Base-by-base conservation (phyloP, 2,329 filamentous ascomycete species). In the Pseudogymnoascus sp. region DNA sequence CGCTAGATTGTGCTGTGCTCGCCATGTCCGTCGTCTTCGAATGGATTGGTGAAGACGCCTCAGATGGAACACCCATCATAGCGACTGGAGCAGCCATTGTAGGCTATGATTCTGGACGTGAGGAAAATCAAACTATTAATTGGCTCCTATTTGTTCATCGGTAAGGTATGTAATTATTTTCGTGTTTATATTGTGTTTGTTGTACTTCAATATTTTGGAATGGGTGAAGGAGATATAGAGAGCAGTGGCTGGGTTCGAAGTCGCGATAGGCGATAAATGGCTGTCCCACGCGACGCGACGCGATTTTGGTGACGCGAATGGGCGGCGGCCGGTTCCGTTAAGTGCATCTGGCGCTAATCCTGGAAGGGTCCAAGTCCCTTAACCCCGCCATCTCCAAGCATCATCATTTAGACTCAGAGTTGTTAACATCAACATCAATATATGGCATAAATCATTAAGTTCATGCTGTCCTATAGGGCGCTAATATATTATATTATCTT, bases 261-360 rank as follows among this genome's bases (percentile, higher is more conserved):
- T 18, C 48, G 29, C 48, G 48, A 55, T 55, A 33, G 48, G 48
- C 48, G 48, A 55, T 55, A 33, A 55, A 55, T 55, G 48, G 48
- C 27, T 12, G 9, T 12, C 29, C 29, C 31, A 33, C 48, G 48
- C 48, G 48, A 55, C 42, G 42, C 48, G 48, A 55, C 48, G 48
- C 48, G 48, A 55, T 15, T 33, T 31, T 55, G 48, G 18, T 48
- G 48, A 33, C 48, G 48, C 48, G 48, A 55, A 55, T 21, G 48
- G n/a, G 42, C 25, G 42, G 45, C 45, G 45, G 27, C 48, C 29
- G 29, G n/a, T 55, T 55, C 48, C 48, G 48, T 55, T 55, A 55
- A 55, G 48, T 55, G 48, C 48, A n/a, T 29, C 33, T 55, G 48
- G 48, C 48, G 48, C 48, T 55, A 55, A 55, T 18, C 48, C 48